A percentile compares a stretch with the other conserved stretches of the same genome.
phyloP scores from a whole-genome alignment of 2,329 filamentous ascomycete species.

The Diplodia seriata region DNA sequence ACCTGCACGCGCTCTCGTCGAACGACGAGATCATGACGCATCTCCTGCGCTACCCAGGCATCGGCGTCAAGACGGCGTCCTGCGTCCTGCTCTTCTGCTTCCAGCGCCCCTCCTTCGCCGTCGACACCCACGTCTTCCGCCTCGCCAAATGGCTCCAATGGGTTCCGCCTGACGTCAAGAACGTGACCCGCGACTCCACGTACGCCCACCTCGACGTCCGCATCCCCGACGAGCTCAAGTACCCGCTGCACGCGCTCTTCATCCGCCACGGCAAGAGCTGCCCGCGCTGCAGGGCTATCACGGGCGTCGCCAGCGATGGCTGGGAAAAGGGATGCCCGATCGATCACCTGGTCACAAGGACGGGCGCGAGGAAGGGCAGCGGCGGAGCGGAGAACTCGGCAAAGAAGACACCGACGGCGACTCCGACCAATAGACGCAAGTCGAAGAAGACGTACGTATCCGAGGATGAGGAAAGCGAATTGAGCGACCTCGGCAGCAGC shows the following conservation, averaged over 20 bases:
- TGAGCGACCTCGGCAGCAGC: conserved; percentile 27
- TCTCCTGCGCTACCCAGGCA: conserved; percentile 66
- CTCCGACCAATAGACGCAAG: background rate
- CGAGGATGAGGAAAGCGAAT: conserved; percentile 20
- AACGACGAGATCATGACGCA: conserved; percentile 65
- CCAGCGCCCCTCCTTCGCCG: conserved; percentile 67
- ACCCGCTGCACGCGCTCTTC: conserved; percentile 67
- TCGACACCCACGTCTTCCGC: conserved; percentile 71
- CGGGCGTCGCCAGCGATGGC: conserved; percentile 64
- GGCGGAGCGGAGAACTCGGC: conserved; percentile 33
- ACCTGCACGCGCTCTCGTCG: conserved; percentile 61
- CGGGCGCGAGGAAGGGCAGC: conserved; percentile 60
- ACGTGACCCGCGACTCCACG: conserved; percentile 58
- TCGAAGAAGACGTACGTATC: conserved; percentile 17
- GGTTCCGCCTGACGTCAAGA: conserved; percentile 57
- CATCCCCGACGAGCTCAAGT: conserved; percentile 68
- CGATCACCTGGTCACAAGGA: conserved; percentile 66
- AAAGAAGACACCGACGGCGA: background rate
- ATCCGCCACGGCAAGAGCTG: conserved; percentile 69
- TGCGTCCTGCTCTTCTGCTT: conserved; percentile 71
- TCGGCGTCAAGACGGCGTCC: conserved; percentile 70
- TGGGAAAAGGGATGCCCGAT: conserved; percentile 71
- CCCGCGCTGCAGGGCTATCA: conserved; percentile 66
- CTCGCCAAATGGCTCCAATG: conserved; percentile 68
- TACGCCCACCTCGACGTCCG: conserved; percentile 67